Evolutionary conservation across 108 stramenopile species (phyloP), one percentile per base, ranked within the genome.

Genomic region (Skeletonema menzelii): DNA sequence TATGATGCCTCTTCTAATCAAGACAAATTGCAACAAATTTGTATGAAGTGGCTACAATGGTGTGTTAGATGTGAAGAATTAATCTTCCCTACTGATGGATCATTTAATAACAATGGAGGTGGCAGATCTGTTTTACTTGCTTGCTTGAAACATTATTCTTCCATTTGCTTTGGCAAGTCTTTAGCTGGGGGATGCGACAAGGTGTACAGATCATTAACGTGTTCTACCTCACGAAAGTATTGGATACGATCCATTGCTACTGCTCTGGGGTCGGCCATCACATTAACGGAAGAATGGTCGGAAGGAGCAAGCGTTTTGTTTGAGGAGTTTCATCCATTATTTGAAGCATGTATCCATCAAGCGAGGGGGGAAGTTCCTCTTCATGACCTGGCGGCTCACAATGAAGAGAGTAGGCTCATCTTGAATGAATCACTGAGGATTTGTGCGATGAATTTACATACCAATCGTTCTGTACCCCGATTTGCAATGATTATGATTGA

Each of bases 11-110:
- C 35, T 37, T 1, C 11, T 12, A 12, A 10, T 10, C 35, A 10
- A 37, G 35, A 37, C 11, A 37, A 37, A 37, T 1, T 10, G 35
- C 11, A 37, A 12, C 35, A 12, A 37, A 31, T 31, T 31, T 1
- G 30, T 1, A 31, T 4, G 5, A 37, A 79, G 40, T 79, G 77
- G 77, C 65, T 62, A 27, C 46, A 67, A 59, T 72, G 70, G 77
- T 79, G 77, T 59, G 17, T 72, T 14, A 56, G 32, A 42, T 67
- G 70, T 28, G 77, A 79, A 55, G 77, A 79, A 67, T 63, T 79
- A 22, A 44, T 37, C 0, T 35, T 56, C 6, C 19, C n/a, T 47
- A 3, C n/a, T 47, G 19, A 47, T 47, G 17, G 46, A 20, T 47
- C 19, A 19, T 47, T 12, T 13, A 47, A 19, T 47, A 17, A 2